Base-by-base conservation (phyloP, 179 eudicot genomes). In the Silene coronaria region DNA sequence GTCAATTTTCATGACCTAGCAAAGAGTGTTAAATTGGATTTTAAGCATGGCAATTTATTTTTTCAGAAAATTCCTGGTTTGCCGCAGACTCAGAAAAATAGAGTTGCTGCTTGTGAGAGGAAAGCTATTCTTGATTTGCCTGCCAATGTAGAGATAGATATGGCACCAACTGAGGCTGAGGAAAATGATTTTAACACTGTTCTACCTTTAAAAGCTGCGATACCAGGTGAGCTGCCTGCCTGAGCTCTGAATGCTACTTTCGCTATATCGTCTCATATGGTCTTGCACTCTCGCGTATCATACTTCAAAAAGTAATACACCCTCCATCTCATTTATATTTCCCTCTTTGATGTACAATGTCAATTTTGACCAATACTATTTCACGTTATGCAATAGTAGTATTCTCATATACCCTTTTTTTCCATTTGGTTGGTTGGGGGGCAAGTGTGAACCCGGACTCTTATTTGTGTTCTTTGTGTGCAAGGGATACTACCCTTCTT, bases 181-280 rank as follows among this genome's bases (percentile, higher is more conserved):
- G 86, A 73, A 21, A 85, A 82, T 79, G 88, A 86, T 75, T 80
- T 77, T 75, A 58, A 75, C 62, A 75, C 81, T 46, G 78, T 80
- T 78, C 67, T 86, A 63, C 88, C 86, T 42, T 69, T 81, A 76
- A 81, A 82, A 64, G 73, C 87, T 78, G 71, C 85, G 38, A 65
- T 79, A 67, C 86, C 84, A 53, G 96, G 97, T 92, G 80, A 77
- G 82, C 60, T 77, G 48, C 70, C 66, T 30, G 22, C 76, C 73
- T 32, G 32, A 74, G 42, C 67, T 11, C 13, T 62, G 72, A 38
- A 62, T 55, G 36, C 48, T 70, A 36, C 34, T 45, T 16, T 64
- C 38, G 27, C 59, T 80, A 51, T 3, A n/a, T 69, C 9, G 12
- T 28, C 16, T 19, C 22, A 11, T 6, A 4, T 22, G 27, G n/a